These are phyloP conservation scores for Rhododendron vialii DNA, from an alignment of 148 eudicot genomes.

Conservation along the genomic window DNA sequence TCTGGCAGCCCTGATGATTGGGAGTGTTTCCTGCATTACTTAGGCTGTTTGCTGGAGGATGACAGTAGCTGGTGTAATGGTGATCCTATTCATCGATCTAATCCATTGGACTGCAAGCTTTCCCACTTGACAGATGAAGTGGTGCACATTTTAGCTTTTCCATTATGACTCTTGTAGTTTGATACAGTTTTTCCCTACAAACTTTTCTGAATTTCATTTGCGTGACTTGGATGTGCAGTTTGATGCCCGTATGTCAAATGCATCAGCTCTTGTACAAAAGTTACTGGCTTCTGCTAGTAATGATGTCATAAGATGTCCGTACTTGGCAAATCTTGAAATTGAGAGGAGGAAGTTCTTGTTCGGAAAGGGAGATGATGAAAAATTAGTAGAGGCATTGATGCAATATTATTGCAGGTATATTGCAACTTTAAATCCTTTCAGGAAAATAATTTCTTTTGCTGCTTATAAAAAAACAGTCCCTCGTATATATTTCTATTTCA, in stretches of 20 bases:
- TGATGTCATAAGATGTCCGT: constrained; percentile 69
- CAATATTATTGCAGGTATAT: constrained; percentile 70
- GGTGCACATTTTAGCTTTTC: constrained; percentile 33
- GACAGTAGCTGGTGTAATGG: constrained; percentile 46
- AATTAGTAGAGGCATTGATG: constrained; percentile 50
- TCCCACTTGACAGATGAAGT: constrained; percentile 55
- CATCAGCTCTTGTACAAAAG: constrained; percentile 56
- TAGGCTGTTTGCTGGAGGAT: constrained; percentile 88
- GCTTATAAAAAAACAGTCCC: neutral
- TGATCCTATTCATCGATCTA: constrained; percentile 35
- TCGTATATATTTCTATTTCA: neutral
- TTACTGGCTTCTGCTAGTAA: constrained; percentile 38
- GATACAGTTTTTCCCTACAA: neutral
- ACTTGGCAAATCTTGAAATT: constrained; percentile 80
- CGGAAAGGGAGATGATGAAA: constrained; percentile 66
- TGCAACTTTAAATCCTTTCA: neutral
- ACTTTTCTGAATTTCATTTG: constrained; percentile 17
- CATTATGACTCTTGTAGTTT: neutral
- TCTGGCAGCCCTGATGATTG: constrained; percentile 89
- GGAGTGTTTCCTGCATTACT: constrained; percentile 79
- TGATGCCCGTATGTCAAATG: constrained; percentile 59
- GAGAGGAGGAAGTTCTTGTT: constrained; percentile 68
- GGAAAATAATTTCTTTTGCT: neutral
- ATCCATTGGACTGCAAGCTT: constrained; percentile 36
- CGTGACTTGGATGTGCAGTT: constrained; percentile 50